A percentile compares a stretch with the other conserved stretches of the same genome.
phyloP scores from a whole-genome alignment of 2,329 filamentous ascomycete genomes.

The Aspergillus ibericus region DNA sequence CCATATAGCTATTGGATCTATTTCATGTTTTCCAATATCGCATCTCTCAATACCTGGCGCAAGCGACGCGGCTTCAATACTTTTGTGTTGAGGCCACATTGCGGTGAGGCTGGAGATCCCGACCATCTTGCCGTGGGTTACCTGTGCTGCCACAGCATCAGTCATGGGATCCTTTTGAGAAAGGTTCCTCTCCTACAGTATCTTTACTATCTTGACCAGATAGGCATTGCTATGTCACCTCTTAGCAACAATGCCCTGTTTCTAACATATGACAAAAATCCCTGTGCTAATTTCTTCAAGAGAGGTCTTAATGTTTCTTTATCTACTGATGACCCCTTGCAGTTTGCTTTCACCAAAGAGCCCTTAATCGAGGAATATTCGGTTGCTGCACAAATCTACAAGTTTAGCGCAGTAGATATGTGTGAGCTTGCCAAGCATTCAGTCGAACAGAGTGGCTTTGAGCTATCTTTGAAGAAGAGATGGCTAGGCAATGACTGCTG shows the following conservation, averaged over 20 bases:
- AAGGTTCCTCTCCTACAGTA: conserved; percentile 96
- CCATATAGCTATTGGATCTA: conserved; percentile 99
- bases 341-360: conserved; percentile 98
- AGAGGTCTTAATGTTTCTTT: conserved; percentile 92
- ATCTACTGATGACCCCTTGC: conserved; percentile 93
- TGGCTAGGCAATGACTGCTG: conserved; percentile 84
- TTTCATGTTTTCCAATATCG: conserved; percentile 91
- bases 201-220: conserved; percentile 96
- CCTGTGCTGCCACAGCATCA: conserved; percentile 94
- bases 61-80: conserved; percentile 94
- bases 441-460: conserved; percentile 91
- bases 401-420: conserved; percentile 96
- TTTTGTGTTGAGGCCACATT: conserved; percentile 88
- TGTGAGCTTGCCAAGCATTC: conserved; percentile 96
- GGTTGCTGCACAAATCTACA: conserved; percentile 97
- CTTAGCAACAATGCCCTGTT: conserved; percentile 97
- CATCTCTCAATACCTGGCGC: conserved; percentile 87
- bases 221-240: conserved; percentile 99
- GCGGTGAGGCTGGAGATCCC: conserved; percentile 93
- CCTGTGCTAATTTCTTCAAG: conserved; percentile 93
- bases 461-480: conserved; percentile 81
- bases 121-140: conserved; percentile 92
- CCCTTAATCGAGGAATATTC: conserved; percentile 97
- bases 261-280: conserved; percentile 93
- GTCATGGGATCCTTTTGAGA: conserved; percentile 84